Evolutionary conservation across 2,329 filamentous ascomycete genomes (phyloP), one percentile per base, ranked within the genome.

Genomic region (Coleophoma cylindrospora): DNA sequence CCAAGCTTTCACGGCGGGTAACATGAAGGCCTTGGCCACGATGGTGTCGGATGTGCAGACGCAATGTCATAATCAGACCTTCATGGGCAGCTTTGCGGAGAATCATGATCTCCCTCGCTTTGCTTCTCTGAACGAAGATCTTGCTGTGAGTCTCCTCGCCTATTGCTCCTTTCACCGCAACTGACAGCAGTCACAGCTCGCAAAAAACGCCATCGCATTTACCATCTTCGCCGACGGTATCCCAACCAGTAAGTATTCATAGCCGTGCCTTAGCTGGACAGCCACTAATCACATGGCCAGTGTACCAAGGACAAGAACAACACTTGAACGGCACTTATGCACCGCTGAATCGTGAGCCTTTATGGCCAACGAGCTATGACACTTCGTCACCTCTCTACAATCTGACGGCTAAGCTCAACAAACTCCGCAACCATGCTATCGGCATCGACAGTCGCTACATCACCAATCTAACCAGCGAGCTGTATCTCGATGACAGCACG

Each of bases 261-360:
- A 19, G 14, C 13, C 15, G 6, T 9, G 11, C 32, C 13, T 17
- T 66, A 66, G n/a, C 15, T 14, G 15, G 37, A 19, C 19, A 34
- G 10, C 11, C 19, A 11, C 33, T 41, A 12, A 48, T 63, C 19
- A 21, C 21, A 8, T 12, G 19, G 9, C 8, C 76, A 56, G 48
- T 76, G 40, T 78, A 77, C 55, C 66, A 74, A 52, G 75, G 75
- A 14, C 72, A 76, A 58, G 75, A 77, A 58, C 74, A 77, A 50
- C 69, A 74, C 57, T 71, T 69, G 57, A 58, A 63, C 13, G 69
- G 69, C 15, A 53, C 46, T 5, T 52, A 34, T 13, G 67, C 67
- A 27, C 70, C 70, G 1, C 13, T 56, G 19, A 72, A 73, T 52
- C 70, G 70, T 4, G 70, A 72, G 53, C 69, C 70, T 4, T 59